Percentiles rank a stretch among this genome's conserved stretches.
Conservation (phyloP, 129 eudicot genomes). For the Flaveria bidentis region DNA sequence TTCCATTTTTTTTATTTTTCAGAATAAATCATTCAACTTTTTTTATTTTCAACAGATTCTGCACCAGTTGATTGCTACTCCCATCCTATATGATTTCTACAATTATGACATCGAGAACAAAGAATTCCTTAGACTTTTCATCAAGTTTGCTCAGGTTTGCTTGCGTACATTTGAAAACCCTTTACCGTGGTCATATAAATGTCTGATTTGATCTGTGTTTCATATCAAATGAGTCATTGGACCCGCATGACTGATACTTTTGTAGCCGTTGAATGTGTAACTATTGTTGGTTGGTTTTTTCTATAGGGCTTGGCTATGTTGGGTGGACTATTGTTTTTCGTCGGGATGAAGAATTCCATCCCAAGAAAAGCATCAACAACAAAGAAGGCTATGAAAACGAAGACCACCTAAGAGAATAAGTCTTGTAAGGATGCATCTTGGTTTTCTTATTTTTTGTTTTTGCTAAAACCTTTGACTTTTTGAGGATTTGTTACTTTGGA, state of each 20-base stretch:
- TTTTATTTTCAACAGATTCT: constrained; percentile 49
- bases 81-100: constrained; percentile 87
- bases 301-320: constrained; percentile 40
- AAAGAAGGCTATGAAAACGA: constrained; percentile 36
- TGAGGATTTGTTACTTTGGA: constrained; percentile 21
- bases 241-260: not conserved
- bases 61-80: constrained; percentile 67
- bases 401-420: constrained; percentile 29
- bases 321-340: constrained; percentile 41
- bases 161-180: not conserved
- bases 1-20: not conserved
- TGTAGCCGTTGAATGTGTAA: not conserved
- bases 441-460: constrained; percentile 24
- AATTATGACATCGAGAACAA: constrained; percentile 76
- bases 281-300: constrained; percentile 3
- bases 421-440: constrained; percentile 29
- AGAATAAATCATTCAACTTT: not conserved
- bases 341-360: constrained; percentile 40
- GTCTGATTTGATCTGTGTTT: not conserved
- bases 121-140: constrained; percentile 64
- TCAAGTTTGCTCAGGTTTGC: constrained; percentile 71
- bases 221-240: not conserved
- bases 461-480: constrained; percentile 24
- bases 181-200: not conserved
- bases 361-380: constrained; percentile 31